These are phyloP conservation scores for Aspergillus fumigatiaffinis DNA, from an alignment of 2,329 filamentous ascomycete species.

Conservation along the genomic window DNA sequence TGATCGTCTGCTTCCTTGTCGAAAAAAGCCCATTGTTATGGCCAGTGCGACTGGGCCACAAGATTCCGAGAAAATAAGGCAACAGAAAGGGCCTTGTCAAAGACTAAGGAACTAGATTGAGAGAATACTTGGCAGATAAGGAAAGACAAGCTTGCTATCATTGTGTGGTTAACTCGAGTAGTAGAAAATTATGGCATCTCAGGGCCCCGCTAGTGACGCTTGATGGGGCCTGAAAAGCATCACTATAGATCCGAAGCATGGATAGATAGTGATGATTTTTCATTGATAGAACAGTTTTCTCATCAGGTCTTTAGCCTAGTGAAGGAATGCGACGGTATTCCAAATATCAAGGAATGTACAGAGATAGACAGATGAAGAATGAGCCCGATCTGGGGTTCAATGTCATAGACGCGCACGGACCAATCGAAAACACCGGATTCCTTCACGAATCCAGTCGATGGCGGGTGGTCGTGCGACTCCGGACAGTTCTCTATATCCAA, in stretches of 20 bases:
- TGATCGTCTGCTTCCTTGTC: neutral
- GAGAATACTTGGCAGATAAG: neutral
- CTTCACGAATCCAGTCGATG: neutral
- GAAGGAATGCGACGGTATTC: neutral
- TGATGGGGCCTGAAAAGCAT: neutral
- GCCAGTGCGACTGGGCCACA: neutral
- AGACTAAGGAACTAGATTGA: neutral
- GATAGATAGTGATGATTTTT: neutral
- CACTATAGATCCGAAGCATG: neutral
- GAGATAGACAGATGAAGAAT: neutral
- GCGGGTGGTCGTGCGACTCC: neutral
- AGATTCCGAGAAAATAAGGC: neutral
- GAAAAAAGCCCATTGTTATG: neutral
- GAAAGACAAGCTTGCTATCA: neutral
- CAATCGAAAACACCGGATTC: constrained; percentile 2
- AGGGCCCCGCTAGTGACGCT: neutral
- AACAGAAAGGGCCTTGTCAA: neutral
- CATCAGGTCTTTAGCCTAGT: neutral
- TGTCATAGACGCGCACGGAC: constrained; percentile 12
- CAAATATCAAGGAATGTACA: neutral
- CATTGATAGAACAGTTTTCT: neutral
- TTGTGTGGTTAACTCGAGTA: no score
- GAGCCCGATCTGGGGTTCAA: neutral
- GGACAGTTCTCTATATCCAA: neutral
- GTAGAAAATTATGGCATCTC: neutral